phyloP scores from a whole-genome alignment of 371 early-diverging fungal genomes.

The Rhizopus sp. region DNA sequence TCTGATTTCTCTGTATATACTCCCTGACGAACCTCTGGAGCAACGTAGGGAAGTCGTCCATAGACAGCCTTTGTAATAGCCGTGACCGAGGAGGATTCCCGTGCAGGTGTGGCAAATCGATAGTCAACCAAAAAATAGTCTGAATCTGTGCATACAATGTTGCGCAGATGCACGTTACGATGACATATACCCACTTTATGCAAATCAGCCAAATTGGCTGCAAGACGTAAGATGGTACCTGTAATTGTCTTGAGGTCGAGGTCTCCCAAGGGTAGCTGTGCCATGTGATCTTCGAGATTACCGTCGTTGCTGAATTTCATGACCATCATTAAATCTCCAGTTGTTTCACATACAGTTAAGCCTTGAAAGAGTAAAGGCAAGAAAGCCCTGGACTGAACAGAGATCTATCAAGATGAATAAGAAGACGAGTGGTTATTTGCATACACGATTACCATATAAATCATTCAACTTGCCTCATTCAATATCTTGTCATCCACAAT shows the following conservation, averaged over 20 bases:
- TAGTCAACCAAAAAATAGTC: conserved; percentile 54
- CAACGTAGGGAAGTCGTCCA: conserved; percentile 51
- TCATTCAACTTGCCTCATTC: conserved; percentile 36
- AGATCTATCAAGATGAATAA: conserved; percentile 25
- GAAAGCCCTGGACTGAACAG: conserved; percentile 50
- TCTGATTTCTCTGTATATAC: conserved; percentile 52
- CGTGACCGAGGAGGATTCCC: conserved; percentile 46
- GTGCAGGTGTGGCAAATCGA: conserved; percentile 46
- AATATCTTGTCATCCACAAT: conserved; percentile 50
- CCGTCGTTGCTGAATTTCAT: conserved; percentile 52
- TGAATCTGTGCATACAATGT: conserved; percentile 47
- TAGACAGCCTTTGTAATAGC: conserved; percentile 48
- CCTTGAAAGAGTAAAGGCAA: conserved; percentile 49
- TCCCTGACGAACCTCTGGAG: conserved; percentile 48
- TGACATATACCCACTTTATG: conserved; percentile 51
- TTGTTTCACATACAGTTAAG: conserved; percentile 51
- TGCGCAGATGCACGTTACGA: conserved; percentile 48
- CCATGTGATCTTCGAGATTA: conserved; percentile 51
- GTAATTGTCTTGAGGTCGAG: conserved; percentile 50
- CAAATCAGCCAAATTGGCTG: conserved; percentile 40
- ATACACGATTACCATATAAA: neutral
- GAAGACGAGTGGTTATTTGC: neutral
- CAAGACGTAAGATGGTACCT: conserved; percentile 45
- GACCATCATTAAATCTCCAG: conserved; percentile 55
- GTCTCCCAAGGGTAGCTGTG: conserved; percentile 44